phyloP scores from a whole-genome alignment of 2,329 filamentous ascomycete genomes.

The Aaosphaeria pasadenensis region DNA sequence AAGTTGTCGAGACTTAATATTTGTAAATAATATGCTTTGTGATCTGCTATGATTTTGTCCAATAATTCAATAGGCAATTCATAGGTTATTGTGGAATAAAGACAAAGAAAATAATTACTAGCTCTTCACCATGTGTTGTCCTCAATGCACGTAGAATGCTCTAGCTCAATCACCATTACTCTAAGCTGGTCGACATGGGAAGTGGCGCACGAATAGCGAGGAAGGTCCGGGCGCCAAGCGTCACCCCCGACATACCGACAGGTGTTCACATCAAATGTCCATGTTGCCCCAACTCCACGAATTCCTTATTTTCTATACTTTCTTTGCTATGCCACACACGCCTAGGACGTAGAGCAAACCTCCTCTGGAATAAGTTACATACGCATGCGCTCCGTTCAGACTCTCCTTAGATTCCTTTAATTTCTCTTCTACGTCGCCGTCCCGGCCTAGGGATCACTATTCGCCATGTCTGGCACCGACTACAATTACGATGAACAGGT shows the following conservation, averaged over 20 bases:
- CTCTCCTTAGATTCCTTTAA: background rate
- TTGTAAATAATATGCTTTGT: too few species aligned
- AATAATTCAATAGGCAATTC: too few species aligned
- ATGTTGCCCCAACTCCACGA: background rate
- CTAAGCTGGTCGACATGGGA: too few species aligned
- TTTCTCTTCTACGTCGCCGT: background rate
- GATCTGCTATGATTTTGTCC: too few species aligned
- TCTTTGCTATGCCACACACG: background rate
- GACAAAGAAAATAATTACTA: too few species aligned
- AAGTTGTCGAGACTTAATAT: too few species aligned
- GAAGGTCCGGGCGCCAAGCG: too few species aligned
- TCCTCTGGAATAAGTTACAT: background rate
- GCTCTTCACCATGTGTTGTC: too few species aligned
- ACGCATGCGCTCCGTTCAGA: background rate
- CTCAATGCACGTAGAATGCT: too few species aligned
- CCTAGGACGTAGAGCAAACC: background rate
- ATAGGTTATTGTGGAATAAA: too few species aligned
- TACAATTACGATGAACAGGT: slow-evolving; percentile 98
- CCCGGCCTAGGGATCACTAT: slow-evolving; percentile 14
- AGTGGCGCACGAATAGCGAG: too few species aligned
- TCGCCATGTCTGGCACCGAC: slow-evolving; percentile 59
- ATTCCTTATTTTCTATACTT: background rate
- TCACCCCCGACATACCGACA: background rate
- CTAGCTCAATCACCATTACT: too few species aligned
- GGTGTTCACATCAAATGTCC: background rate